Evolutionary conservation across 768 basidiomycete genomes (phyloP).

Genomic region (Boletus subcaerulescens): DNA sequence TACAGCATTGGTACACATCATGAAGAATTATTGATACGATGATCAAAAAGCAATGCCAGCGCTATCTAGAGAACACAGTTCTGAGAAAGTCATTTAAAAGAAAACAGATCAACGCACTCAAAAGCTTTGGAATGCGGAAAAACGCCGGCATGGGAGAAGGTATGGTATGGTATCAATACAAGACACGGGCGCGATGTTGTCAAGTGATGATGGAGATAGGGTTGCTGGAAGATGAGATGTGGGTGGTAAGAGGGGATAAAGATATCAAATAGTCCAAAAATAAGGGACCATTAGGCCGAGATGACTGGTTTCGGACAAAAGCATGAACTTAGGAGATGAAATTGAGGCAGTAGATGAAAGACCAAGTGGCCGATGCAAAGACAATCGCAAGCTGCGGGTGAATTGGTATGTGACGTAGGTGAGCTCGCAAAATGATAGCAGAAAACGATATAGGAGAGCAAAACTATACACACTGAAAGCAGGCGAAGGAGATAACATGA

Average conservation of each 20-base stretch:
- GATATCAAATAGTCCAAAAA: constrained; percentile 16
- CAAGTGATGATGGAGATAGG: not conserved
- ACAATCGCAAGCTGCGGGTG: not conserved
- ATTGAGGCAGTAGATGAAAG: not conserved
- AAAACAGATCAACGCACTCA: not conserved
- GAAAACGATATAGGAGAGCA: constrained; percentile 10
- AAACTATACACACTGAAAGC: constrained; percentile 28
- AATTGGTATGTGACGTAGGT: not conserved
- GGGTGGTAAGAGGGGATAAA: constrained; percentile 8
- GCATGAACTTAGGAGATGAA: not conserved
- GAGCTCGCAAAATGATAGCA: constrained; percentile 8
- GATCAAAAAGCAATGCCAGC: constrained; percentile 5
- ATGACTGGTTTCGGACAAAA: too few relatives aligned
- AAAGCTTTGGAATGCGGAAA: not conserved
- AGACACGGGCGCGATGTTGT: not conserved
- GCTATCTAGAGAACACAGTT: constrained; percentile 12
- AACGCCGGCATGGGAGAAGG: not conserved
- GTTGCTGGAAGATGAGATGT: constrained; percentile 1
- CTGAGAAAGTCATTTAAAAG: not conserved
- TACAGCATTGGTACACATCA: constrained; percentile 5
- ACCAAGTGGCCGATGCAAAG: not conserved
- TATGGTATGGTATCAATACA: constrained; percentile 3
- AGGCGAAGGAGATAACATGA: constrained; percentile 12
- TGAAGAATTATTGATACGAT: not conserved
- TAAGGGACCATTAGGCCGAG: not conserved